Base-by-base conservation (phyloP, 2,329 filamentous ascomycete species). In the Periglandula ipomoeae region DNA sequence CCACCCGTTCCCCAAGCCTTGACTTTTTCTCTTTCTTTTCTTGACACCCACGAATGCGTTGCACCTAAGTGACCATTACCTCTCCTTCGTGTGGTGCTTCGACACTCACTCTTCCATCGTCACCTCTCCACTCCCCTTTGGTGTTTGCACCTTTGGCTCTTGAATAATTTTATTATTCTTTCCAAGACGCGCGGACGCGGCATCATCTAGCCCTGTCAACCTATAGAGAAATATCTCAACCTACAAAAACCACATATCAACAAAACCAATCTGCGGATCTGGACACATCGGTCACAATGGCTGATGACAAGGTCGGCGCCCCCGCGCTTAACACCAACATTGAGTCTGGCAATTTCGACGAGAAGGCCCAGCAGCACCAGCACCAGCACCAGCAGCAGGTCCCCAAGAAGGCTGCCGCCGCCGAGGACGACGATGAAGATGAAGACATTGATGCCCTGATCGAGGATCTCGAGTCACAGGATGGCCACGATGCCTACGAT, bases 361-460 rank as follows among this genome's bases (percentile, higher is more conserved):
- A 85, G 72, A 84, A 84, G 73, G 68, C 66, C 50, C 69, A 64
- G 55, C 57, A 57, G 23, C 27, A 43, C 19, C 46, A 39, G 3
- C 59, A 61, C 49, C 53, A 48, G 17, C 27, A 48, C 4, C 47
- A 47, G 34, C 44, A 43, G 44, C 37, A 50, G 45, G 57, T 63
- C 42, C 55, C 65, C 38, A 65, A 65, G 61, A 67, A 69, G 59
- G 59, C 62, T 51, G 72, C 70, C 60, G 64, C 61, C 44, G 82
- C 83, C n/a, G n/a, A n/a, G 5, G 84, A 87, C 44, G 84, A 89
- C 20, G 85, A 87, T 41, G 65, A 70, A 26, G 85, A 89, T 59
- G 85, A 89, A 70, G 85, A 91, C 65, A 89, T 95, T 57, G 87
- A 94, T 63, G 81, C 83, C 61, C 76, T 95, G 61, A 94, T 95